These are phyloP conservation scores for Coccinonectria pachysandricola DNA, from an alignment of 2,329 filamentous ascomycete genomes.

Conservation along the genomic window DNA sequence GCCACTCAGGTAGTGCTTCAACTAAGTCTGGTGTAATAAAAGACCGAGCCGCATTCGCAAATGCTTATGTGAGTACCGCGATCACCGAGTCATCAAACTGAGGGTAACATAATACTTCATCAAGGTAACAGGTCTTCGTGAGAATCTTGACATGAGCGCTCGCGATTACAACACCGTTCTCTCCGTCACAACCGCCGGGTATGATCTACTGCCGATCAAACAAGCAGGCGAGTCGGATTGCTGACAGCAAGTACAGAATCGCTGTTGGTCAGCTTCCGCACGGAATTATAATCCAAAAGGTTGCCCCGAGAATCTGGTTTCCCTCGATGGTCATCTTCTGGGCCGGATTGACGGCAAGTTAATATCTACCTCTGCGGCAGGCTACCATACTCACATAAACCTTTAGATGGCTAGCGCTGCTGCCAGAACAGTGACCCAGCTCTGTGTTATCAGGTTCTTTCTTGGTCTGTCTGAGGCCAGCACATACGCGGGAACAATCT, in stretches of 20 bases:
- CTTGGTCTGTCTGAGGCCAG: constrained; percentile 19
- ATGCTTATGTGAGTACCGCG: constrained; percentile 27
- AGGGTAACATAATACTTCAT: not conserved
- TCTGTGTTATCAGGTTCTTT: constrained; percentile 20
- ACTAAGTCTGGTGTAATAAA: not conserved
- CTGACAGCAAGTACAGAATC: constrained; percentile 13
- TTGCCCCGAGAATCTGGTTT: constrained; percentile 49
- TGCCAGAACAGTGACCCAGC: constrained; percentile 19
- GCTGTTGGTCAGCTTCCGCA: constrained; percentile 45
- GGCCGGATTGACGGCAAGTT: constrained; percentile 45
- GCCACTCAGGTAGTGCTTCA: no score
- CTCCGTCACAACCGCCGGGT: constrained; percentile 19
- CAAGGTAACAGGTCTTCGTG: constrained; percentile 31
- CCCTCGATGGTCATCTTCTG: constrained; percentile 49
- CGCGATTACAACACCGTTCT: constrained; percentile 24
- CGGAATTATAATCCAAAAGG: constrained; percentile 47
- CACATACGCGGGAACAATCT: constrained; percentile 22
- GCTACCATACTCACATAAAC: accelerated
- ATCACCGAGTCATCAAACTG: accelerated
- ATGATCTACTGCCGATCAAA: constrained; percentile 1
- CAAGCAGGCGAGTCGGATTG: not conserved
- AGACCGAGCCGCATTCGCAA: constrained; percentile 20
- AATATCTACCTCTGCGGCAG: accelerated
- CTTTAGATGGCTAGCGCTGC: constrained; percentile 22
- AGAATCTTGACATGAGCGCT: constrained; percentile 32